Evolutionary conservation across 768 basidiomycete genomes (phyloP).

Genomic region (Amanita brunnescens): DNA sequence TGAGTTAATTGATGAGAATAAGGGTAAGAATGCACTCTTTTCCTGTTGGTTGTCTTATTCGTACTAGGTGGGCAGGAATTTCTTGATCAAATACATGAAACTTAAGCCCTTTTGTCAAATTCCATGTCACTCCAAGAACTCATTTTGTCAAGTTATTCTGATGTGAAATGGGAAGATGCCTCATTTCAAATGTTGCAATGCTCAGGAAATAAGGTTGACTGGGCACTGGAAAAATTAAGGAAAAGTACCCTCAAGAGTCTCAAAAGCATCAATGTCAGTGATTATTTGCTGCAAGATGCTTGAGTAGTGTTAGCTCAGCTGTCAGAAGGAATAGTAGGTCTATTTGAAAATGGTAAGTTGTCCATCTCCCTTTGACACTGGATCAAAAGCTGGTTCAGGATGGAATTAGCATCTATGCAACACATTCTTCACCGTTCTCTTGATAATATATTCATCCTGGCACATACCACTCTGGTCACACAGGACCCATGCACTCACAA

Average conservation of each 20-base stretch:
- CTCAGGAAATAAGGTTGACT: conserved; percentile 43
- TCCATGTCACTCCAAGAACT: conserved; percentile 5
- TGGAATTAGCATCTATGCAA: background rate
- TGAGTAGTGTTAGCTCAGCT: conserved; percentile 16
- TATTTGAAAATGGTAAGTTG: conserved; percentile 25
- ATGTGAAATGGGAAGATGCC: background rate
- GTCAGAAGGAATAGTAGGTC: conserved; percentile 25
- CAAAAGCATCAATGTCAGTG: conserved; percentile 21
- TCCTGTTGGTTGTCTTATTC: background rate
- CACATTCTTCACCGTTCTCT: conserved; percentile 28
- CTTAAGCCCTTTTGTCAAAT: background rate
- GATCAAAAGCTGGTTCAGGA: conserved; percentile 8
- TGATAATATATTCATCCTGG: conserved; percentile 49
- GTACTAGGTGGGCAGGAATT: background rate
- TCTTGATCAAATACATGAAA: background rate
- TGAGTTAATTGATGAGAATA: background rate
- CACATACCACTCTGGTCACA: conserved; percentile 32
- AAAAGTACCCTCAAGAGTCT: conserved; percentile 39
- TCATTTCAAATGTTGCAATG: conserved; percentile 28
- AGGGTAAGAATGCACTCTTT: background rate
- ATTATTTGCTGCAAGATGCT: conserved; percentile 1
- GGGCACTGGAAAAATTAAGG: conserved; percentile 52
- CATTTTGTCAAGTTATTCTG: background rate
- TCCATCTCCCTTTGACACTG: background rate
- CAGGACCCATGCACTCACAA: conserved; percentile 38